Evolutionary conservation across 2,329 filamentous ascomycete species (phyloP), one percentile per base, ranked within the genome.

Genomic region (Neofusicoccum parvum): DNA sequence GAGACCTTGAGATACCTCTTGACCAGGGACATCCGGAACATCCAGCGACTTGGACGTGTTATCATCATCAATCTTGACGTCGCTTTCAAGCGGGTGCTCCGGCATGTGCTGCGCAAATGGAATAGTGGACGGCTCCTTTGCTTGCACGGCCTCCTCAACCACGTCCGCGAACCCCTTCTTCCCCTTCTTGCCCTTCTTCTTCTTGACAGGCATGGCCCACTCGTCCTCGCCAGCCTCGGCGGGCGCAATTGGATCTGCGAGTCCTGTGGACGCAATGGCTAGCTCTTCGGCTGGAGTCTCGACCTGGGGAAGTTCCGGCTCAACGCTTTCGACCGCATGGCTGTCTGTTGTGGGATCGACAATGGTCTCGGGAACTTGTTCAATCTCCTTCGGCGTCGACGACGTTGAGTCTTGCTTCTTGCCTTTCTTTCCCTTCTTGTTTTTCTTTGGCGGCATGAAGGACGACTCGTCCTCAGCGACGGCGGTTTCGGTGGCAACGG

Each of bases 121-220:
- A 14, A 32, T 7, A 1, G 27, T 32, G 1, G 39, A 15, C 5
- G 27, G 6, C 41, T 46, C 54, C 11, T 45, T 20, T 3, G 41
- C 27, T 17, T 48, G 23, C 27, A 46, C 39, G 9, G 41, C 54
- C n/a, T 59, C 41, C 37, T 36, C 17, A 9, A 45, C 53, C 2
- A 58, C 37, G 58, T 56, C 23, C 34, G 23, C 23, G 15, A 41
- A 32, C 27, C 39, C 23, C 34, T 67, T 67, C 65, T 70, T 70
- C 11, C 32, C 67, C 51, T 69, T 70, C 48, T 70, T 70, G 46
- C 69, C 68, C 62, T 72, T 72, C 53, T 72, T 73, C 68, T 70
- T 71, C 56, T 48, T 49, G 34, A 39, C 43, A 12, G 62, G 20
- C 12, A 58, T 37, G 32, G 67, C 64, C 62, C 39, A 60, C 20